Evolutionary conservation across 768 basidiomycete species (phyloP), one percentile per base, ranked within the genome.

Genomic region (Tulasnella calospora): DNA sequence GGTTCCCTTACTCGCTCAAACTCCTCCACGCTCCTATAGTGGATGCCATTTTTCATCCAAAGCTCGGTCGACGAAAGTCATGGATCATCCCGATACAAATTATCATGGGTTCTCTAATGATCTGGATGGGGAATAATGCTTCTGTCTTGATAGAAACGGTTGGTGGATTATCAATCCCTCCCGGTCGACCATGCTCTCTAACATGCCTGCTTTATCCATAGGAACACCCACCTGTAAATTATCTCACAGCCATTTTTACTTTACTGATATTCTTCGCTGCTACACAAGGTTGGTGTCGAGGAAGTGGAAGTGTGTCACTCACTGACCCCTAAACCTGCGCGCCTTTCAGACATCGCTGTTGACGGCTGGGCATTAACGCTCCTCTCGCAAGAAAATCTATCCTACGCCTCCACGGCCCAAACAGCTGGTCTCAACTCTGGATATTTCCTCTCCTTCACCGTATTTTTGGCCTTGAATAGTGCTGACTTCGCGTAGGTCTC

Each of bases 51-150:
- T 99, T 92, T 84, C 87, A 92, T 82, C 85, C 90, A 47, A 91
- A 90, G 57, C 81, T 96, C 80, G 98, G 98, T n/a, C 91, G 98
- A 73, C 88, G 98, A 80, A 99, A 98, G 85, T 96, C 94, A 80
- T 99, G 98, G 98, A 99, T 99, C 81, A 92, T 99, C 80, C 98
- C 98, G 67, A 98, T 99, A 88, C 98, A 99, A 84, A 83, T 91
- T 41, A 90, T 95, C 80, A 93, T 98, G 73, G 98, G 95, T 57
- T 87, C 89, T 57, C 85, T 95, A 79, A 83, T 88, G 82, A 87
- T 85, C 83, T 83, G 85, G 82, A 82, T 87, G 70, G 86, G 86
- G 3, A 82, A 82, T 19, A 82, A 84, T 55, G 82, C 86, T 13
- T 82, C 84, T 46, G 79, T 76, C 23, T 83, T 86, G 82, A 80